Percentiles rank a stretch among this genome's conserved stretches.
Evolutionary conservation across 2,329 filamentous ascomycete genomes (phyloP).

Genomic region (Davidsoniella virescens): DNA sequence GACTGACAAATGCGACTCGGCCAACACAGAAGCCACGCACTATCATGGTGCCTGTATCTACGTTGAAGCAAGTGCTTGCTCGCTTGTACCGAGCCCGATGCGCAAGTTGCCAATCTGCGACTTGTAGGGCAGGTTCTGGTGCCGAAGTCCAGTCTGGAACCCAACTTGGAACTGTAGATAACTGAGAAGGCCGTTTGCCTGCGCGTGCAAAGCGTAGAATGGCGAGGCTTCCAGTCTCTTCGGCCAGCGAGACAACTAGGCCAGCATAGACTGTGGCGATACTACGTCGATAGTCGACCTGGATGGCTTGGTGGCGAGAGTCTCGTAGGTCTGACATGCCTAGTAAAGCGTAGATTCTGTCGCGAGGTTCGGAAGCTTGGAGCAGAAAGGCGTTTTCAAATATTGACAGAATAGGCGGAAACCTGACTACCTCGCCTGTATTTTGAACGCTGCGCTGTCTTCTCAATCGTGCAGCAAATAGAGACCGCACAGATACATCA

Average conservation of each 20-base stretch:
- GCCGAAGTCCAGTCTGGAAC: constrained; percentile 4
- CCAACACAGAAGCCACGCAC: constrained; percentile 1
- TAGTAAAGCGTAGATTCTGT: constrained; percentile 17
- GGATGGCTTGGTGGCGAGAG: not conserved
- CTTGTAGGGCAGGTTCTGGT: not conserved
- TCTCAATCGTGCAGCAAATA: too few relatives aligned
- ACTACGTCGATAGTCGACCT: constrained; percentile 2
- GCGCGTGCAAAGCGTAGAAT: constrained; percentile 2
- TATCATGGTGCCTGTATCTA: not conserved
- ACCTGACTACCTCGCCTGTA: too few relatives aligned
- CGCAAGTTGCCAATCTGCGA: not conserved
- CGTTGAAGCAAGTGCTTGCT: not conserved
- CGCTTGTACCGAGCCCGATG: not conserved
- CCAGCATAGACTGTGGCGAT: not conserved
- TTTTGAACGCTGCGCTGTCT: too few relatives aligned
- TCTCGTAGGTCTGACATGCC: constrained; percentile 11
- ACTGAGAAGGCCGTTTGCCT: not conserved
- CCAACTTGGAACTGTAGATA: not conserved
- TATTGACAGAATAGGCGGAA: not conserved
- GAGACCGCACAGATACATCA: too few relatives aligned
- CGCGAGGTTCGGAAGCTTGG: constrained; percentile 15
- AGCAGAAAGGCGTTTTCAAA: constrained; percentile 1
- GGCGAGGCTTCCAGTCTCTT: not conserved
- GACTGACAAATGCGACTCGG: not conserved
- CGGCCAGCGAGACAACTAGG: not conserved